Conservation (phyloP, 768 basidiomycete genomes). For the Tubosaeta sp. region DNA sequence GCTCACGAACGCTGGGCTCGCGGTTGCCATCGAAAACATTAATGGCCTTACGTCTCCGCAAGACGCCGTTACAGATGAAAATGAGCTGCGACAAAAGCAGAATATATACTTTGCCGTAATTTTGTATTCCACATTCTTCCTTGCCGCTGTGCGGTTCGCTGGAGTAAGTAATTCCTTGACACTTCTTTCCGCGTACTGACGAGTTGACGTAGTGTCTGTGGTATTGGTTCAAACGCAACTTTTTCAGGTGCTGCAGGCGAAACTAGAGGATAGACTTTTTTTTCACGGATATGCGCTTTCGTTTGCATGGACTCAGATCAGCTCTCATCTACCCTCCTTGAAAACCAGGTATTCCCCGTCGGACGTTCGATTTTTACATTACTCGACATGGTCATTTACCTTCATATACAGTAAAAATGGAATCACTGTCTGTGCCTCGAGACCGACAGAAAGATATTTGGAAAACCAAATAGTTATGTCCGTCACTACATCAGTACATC, state of each 20-base stretch:
- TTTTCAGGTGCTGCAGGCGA: slow-evolving; percentile 77
- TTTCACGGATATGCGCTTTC: slow-evolving; percentile 12
- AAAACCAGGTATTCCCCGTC: slow-evolving; percentile 13
- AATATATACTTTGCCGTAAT: slow-evolving; percentile 73
- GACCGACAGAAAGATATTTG: slow-evolving; percentile 24
- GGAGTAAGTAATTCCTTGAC: slow-evolving; percentile 51
- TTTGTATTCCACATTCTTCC: slow-evolving; percentile 72
- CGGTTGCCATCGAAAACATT: slow-evolving; percentile 72
- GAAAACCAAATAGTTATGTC: slow-evolving; percentile 13
- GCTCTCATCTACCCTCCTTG: slow-evolving; percentile 33
- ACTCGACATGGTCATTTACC: slow-evolving; percentile 16
- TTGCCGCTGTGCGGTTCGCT: slow-evolving; percentile 66
- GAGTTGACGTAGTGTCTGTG: slow-evolving; percentile 58
- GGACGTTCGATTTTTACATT: slow-evolving; percentile 26
- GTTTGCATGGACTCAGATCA: slow-evolving; percentile 23
- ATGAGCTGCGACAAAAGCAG: slow-evolving; percentile 42
- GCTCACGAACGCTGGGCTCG: slow-evolving; percentile 63
- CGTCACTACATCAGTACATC: slow-evolving; percentile 1
- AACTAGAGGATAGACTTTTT: slow-evolving; percentile 40
- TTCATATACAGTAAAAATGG: slow-evolving; percentile 11
- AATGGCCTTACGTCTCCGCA: slow-evolving; percentile 51
- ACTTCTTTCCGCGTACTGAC: slow-evolving; percentile 1
- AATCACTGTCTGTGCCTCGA: slow-evolving; percentile 20
- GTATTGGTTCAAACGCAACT: slow-evolving; percentile 79
- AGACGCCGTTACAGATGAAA: slow-evolving; percentile 38